Conservation (phyloP, 305 asterid genomes). For the Fraxinus sp. region DNA sequence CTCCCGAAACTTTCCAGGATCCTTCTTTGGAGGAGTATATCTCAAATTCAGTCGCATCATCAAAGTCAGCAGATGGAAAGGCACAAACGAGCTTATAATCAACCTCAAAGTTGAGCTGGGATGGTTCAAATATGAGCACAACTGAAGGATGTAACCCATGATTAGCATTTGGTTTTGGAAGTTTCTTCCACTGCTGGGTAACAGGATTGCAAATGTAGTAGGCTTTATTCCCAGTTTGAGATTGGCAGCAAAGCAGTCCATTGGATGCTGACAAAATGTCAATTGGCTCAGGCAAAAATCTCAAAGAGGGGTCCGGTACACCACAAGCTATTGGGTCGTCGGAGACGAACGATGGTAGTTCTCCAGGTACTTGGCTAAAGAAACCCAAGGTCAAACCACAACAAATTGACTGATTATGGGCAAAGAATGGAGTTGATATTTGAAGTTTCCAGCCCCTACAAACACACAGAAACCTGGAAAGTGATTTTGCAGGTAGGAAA, state of each 20-base stretch:
- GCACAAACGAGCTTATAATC: constrained; percentile 49
- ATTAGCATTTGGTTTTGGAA: constrained; percentile 45
- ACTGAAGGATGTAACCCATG: constrained; percentile 45
- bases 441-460: constrained; percentile 57
- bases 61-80: constrained; percentile 47
- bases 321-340: constrained; percentile 40
- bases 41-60: constrained; percentile 55
- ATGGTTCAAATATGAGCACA: constrained; percentile 40
- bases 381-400: constrained; percentile 34
- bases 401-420: constrained; percentile 43
- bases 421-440: constrained; percentile 50
- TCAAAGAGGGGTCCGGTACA: constrained; percentile 48
- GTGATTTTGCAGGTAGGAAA: constrained; percentile 59
- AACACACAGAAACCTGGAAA: constrained; percentile 40
- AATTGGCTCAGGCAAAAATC: constrained; percentile 51
- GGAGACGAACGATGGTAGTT: constrained; percentile 31
- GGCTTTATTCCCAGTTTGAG: constrained; percentile 26
- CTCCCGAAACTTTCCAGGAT: constrained; percentile 49
- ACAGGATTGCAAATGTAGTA: constrained; percentile 57
- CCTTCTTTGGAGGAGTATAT: constrained; percentile 45
- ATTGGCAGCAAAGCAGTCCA: constrained; percentile 57
- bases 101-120: constrained; percentile 45
- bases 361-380: constrained; percentile 38
- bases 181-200: constrained; percentile 44
- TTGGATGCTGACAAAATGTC: constrained; percentile 46